These are phyloP conservation scores for Serendipita sp. DNA, from an alignment of 768 basidiomycete genomes.

Conservation along the genomic window DNA sequence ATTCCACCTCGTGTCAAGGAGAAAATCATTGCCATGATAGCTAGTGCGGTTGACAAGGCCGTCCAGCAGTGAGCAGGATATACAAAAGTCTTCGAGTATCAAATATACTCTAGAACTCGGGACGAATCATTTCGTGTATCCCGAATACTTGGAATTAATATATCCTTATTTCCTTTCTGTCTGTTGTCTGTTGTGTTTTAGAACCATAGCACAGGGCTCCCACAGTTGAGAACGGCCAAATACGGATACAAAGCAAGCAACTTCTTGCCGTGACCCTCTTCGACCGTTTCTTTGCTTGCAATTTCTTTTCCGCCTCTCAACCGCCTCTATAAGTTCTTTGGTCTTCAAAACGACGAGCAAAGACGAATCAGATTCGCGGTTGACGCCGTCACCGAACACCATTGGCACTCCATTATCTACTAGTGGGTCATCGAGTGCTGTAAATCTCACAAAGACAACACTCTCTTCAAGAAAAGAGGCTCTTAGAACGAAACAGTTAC, in stretches of 20 bases:
- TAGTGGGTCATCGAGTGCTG: constrained; percentile 2
- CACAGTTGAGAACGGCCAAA: too few species aligned
- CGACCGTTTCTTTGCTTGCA: not conserved
- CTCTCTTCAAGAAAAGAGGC: not conserved
- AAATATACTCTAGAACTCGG: too few species aligned
- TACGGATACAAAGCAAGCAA: too few species aligned
- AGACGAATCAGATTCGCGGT: not conserved
- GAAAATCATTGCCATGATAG: not conserved
- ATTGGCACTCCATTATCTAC: not conserved
- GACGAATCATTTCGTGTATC: too few species aligned
- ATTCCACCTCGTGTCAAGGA: not conserved
- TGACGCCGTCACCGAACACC: not conserved
- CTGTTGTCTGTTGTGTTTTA: too few species aligned
- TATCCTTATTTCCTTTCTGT: too few species aligned
- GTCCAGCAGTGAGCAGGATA: not conserved
- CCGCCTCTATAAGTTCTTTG: not conserved
- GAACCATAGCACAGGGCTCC: too few species aligned
- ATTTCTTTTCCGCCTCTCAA: not conserved
- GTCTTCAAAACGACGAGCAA: not conserved
- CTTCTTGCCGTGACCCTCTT: not conserved
- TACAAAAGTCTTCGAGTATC: too few species aligned
- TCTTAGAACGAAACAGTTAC: not conserved
- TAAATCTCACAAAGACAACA: not conserved
- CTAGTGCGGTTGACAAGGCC: not conserved
- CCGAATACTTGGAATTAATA: too few species aligned